phyloP scores from a whole-genome alignment of 1,284 basidiomycete species.

The Sutorius eximius region DNA sequence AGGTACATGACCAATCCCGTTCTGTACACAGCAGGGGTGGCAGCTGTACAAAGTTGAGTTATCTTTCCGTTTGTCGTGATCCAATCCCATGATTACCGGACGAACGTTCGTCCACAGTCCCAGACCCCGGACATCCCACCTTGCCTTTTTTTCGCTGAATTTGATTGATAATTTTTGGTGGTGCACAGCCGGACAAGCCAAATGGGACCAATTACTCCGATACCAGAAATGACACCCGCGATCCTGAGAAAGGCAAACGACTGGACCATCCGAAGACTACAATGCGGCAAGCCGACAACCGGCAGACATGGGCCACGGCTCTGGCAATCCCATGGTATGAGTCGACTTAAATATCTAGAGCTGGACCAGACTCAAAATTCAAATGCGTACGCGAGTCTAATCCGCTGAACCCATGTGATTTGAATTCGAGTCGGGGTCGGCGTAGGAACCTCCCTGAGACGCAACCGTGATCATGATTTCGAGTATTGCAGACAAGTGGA shows the following conservation, averaged over 20 bases:
- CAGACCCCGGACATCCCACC: constrained; percentile 15
- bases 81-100: constrained; percentile 12
- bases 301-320: neutral
- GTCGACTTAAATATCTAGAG: too few relatives aligned
- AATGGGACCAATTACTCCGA: neutral
- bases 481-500: too few relatives aligned
- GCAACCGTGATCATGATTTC: too few relatives aligned
- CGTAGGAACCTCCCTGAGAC: too few relatives aligned
- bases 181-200: neutral
- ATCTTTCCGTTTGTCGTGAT: neutral
- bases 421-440: too few relatives aligned
- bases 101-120: constrained; percentile 11
- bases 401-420: too few relatives aligned
- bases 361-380: too few relatives aligned
- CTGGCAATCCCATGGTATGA: too few relatives aligned
- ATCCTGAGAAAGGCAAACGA: neutral
- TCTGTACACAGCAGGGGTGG: constrained; percentile 19
- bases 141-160: neutral
- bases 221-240: neutral
- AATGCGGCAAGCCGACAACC: neutral
- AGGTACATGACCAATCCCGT: constrained; percentile 14
- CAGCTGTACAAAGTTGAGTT: constrained; percentile 5
- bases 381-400: too few relatives aligned
- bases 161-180: neutral
- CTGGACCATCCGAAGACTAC: neutral